phyloP scores from a whole-genome alignment of 768 basidiomycete genomes.

The Dioszegia aurantiaca region DNA sequence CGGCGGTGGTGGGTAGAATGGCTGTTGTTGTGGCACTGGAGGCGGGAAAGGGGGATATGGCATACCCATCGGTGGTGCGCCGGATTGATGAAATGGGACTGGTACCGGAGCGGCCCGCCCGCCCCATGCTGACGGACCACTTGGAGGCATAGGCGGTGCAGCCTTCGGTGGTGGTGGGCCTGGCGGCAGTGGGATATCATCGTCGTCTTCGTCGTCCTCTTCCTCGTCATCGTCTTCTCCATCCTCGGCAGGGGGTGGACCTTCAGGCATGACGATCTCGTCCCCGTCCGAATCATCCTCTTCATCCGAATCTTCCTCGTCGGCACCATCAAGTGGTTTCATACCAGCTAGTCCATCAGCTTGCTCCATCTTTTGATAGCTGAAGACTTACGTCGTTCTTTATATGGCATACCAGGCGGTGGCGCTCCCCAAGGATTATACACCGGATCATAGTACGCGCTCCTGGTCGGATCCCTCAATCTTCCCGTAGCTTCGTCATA shows the following conservation, averaged over 20 bases:
- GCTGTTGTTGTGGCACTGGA: slow-evolving; percentile 12
- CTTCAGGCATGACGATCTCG: slow-evolving; percentile 86
- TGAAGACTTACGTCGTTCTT: slow-evolving; percentile 68
- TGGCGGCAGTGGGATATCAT: slow-evolving; percentile 52
- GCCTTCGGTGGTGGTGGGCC: slow-evolving; percentile 52
- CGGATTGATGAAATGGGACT: slow-evolving; percentile 8
- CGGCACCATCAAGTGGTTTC: not conserved
- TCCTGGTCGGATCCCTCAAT: slow-evolving; percentile 84
- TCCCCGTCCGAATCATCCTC: slow-evolving; percentile 62
- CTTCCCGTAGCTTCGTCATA: slow-evolving; percentile 73
- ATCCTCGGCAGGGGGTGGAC: slow-evolving; percentile 59
- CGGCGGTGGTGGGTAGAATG: slow-evolving; percentile 1
- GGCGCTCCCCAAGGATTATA: slow-evolving; percentile 92
- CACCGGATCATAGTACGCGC: slow-evolving; percentile 85
- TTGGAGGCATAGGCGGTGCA: not conserved
- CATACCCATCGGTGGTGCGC: slow-evolving; percentile 5
- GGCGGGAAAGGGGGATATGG: slow-evolving; percentile 12
- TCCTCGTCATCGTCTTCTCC: slow-evolving; percentile 28
- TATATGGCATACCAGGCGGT: slow-evolving; percentile 96
- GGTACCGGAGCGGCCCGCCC: slow-evolving; percentile 10
- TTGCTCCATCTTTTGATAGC: not conserved
- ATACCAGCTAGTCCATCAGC: not conserved
- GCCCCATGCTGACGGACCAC: slow-evolving; percentile 10
- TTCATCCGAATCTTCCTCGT: slow-evolving; percentile 55
- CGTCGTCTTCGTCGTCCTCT: slow-evolving; percentile 35